Evolutionary conservation across 257 asterid species (phyloP).

Genomic region (Nicotiana benthamiana): DNA sequence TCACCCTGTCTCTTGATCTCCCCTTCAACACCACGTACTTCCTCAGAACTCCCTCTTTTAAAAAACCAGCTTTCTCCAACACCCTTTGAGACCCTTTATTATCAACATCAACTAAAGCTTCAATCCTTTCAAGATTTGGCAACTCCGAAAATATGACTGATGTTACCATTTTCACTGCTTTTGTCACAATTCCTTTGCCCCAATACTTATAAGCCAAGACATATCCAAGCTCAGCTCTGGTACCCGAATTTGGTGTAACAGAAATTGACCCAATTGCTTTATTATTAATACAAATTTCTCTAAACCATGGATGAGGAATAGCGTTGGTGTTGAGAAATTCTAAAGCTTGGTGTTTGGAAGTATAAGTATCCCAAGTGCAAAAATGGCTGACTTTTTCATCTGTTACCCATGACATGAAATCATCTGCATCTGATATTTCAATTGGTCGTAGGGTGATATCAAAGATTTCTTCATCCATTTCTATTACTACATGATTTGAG

Average conservation of each 20-base stretch:
- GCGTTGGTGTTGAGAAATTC: slow-evolving; percentile 27
- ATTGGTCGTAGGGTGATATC: slow-evolving; percentile 23
- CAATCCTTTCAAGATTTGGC: slow-evolving; percentile 33
- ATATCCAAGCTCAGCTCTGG: slow-evolving; percentile 44
- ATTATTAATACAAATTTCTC: slow-evolving; percentile 31
- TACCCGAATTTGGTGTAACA: slow-evolving; percentile 37
- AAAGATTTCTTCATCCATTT: background rate
- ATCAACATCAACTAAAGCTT: slow-evolving; percentile 36
- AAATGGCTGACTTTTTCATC: slow-evolving; percentile 42
- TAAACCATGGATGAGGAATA: slow-evolving; percentile 27
- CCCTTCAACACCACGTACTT: slow-evolving; percentile 37
- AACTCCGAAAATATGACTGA: slow-evolving; percentile 29
- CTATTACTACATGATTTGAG: too few species aligned
- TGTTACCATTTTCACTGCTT: slow-evolving; percentile 34
- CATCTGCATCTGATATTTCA: slow-evolving; percentile 32
- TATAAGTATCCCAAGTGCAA: slow-evolving; percentile 47
- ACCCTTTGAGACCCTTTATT: slow-evolving; percentile 47
- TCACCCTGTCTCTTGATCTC: slow-evolving; percentile 13
- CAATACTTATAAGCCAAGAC: slow-evolving; percentile 37
- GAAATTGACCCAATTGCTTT: slow-evolving; percentile 43
- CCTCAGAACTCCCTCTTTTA: slow-evolving; percentile 36
- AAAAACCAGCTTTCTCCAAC: slow-evolving; percentile 39
- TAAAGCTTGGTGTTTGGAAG: slow-evolving; percentile 23
- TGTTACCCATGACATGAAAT: slow-evolving; percentile 51
- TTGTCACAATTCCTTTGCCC: slow-evolving; percentile 43